Evolutionary conservation across 148 eudicot genomes (phyloP).

Genomic region (Fallopia convolvulus): DNA sequence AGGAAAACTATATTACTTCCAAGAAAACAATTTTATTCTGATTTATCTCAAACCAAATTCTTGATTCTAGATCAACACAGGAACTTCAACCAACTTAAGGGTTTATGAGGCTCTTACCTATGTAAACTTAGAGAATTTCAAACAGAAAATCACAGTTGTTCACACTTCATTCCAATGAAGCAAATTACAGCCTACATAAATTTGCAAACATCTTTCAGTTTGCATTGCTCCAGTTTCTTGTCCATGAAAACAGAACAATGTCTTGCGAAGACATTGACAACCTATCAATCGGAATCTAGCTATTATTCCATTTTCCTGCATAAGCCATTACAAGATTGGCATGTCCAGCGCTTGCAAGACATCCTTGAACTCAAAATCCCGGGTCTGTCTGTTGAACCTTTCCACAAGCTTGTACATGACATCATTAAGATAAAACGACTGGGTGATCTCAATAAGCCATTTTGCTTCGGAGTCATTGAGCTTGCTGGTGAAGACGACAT

Average conservation of each 20-base stretch:
- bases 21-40: no score
- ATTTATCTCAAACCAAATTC: no score
- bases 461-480: conserved; percentile 70
- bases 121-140: no score
- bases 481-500: conserved; percentile 74
- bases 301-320: neutral
- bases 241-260: neutral
- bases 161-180: neutral
- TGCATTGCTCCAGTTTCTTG: neutral
- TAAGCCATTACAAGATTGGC: conserved; percentile 46
- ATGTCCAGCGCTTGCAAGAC: conserved; percentile 71
- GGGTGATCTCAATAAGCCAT: conserved; percentile 76
- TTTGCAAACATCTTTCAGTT: neutral
- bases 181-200: neutral
- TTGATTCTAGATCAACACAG: no score
- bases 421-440: conserved; percentile 80
- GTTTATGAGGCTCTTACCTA: no score
- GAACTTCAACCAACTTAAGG: no score
- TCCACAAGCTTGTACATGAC: conserved; percentile 75
- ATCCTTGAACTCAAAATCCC: conserved; percentile 83
- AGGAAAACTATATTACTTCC: no score
- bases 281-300: neutral
- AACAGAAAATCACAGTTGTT: neutral
- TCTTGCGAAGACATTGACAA: neutral
- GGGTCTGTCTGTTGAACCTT: conserved; percentile 70